Evolutionary conservation across 805 yeast species (phyloP).

Genomic region (Cyberlindnera mississippiensis): DNA sequence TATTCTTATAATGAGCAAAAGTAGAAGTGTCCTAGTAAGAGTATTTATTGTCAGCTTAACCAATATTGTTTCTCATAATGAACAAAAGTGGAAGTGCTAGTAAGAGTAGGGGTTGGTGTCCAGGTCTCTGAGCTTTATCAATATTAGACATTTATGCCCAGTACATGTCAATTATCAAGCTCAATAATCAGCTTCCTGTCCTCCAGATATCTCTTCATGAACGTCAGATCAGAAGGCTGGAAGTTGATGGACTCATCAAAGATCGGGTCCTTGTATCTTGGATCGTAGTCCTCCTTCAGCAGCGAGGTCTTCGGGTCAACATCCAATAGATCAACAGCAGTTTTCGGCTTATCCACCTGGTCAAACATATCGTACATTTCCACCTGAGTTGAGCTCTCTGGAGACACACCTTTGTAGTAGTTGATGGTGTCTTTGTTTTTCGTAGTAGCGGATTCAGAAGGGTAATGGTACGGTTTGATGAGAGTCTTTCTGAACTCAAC

Average conservation of each 20-base stretch:
- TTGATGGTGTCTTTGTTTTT: neutral
- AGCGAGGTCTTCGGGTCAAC: conserved; percentile 12
- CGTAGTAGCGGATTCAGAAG: conserved; percentile 13
- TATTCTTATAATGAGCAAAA: too few relatives aligned
- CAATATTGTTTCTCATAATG: too few relatives aligned
- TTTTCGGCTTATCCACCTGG: neutral
- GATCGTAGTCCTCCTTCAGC: conserved; percentile 23
- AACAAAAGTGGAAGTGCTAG: too few relatives aligned
- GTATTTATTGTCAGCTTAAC: too few relatives aligned
- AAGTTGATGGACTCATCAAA: conserved; percentile 14
- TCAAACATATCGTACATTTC: conserved; percentile 3
- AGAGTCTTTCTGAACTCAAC: conserved; percentile 13
- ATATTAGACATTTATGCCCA: too few relatives aligned
- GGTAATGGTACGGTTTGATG: conserved; percentile 20
- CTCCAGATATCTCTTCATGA: conserved; percentile 18
- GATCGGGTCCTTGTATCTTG: conserved; percentile 23
- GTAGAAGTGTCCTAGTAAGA: too few relatives aligned
- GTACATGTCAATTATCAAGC: conserved; percentile 8
- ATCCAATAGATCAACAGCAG: conserved; percentile 10
- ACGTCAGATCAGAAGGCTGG: conserved; percentile 15
- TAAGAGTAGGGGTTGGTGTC: too few relatives aligned
- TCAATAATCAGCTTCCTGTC: conserved; percentile 22
- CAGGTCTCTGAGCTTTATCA: too few relatives aligned
- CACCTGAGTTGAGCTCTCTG: neutral
- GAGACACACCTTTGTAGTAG: conserved; percentile 8